These are phyloP conservation scores for Ceratocystis cacaofunesta DNA, from an alignment of 2,329 filamentous ascomycete species.

Conservation along the genomic window DNA sequence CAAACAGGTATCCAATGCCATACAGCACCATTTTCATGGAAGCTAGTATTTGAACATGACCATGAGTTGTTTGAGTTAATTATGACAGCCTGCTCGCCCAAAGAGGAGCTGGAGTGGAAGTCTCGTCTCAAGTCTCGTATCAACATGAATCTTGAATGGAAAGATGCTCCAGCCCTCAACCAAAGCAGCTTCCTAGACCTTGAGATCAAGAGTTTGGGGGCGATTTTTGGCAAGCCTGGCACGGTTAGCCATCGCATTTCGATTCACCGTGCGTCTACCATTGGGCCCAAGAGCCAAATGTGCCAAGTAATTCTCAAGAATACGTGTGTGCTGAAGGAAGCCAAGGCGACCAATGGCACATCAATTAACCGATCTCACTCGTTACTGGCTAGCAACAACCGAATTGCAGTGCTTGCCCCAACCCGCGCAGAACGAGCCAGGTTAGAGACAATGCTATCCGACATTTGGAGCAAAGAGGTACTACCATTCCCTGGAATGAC, in stretches of 20 bases:
- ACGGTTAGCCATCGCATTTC: slow-evolving; percentile 55
- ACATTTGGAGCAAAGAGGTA: slow-evolving; percentile 71
- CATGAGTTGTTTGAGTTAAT: slow-evolving; percentile 71
- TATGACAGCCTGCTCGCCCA: slow-evolving; percentile 68
- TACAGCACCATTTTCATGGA: slow-evolving; percentile 80
- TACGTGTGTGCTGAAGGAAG: slow-evolving; percentile 53
- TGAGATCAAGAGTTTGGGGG: slow-evolving; percentile 58
- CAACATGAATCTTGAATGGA: slow-evolving; percentile 5
- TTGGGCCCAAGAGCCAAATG: slow-evolving; percentile 51
- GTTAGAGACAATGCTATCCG: slow-evolving; percentile 56
- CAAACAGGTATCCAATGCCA: slow-evolving; percentile 67
- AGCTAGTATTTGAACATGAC: slow-evolving; percentile 66
- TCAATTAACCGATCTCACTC: slow-evolving; percentile 67
- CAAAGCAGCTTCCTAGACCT: slow-evolving; percentile 52
- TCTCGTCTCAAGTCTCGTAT: slow-evolving; percentile 38
- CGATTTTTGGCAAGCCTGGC: slow-evolving; percentile 57
- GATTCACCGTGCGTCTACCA: slow-evolving; percentile 62
- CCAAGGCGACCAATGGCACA: slow-evolving; percentile 29
- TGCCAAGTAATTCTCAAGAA: slow-evolving; percentile 78
- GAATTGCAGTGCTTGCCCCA: slow-evolving; percentile 57
- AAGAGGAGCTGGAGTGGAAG: slow-evolving; percentile 71
- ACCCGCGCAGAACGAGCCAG: slow-evolving; percentile 60
- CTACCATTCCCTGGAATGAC: slow-evolving; percentile 76
- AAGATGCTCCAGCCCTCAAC: slow-evolving; percentile 21
- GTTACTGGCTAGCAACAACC: slow-evolving; percentile 50